Evolutionary conservation across 2,329 filamentous ascomycete genomes (phyloP).

Genomic region (Cytospora piceae): DNA sequence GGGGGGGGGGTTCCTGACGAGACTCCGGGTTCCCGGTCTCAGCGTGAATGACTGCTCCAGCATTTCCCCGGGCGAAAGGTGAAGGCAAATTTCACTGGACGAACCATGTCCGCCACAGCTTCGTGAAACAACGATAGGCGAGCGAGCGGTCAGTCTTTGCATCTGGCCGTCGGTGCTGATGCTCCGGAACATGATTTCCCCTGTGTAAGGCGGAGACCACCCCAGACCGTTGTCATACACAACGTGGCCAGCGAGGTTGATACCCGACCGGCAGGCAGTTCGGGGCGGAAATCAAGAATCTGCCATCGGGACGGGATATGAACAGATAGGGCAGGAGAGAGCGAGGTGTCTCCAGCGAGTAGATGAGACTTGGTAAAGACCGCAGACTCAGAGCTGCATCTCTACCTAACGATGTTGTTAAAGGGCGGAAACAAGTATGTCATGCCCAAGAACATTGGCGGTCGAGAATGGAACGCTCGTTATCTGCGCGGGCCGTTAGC

Average conservation of each 20-base stretch:
- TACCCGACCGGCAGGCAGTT: constrained; percentile 8
- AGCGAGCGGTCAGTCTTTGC: constrained; percentile 13
- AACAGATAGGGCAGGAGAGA: constrained; percentile 13
- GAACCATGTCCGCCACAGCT: constrained; percentile 15
- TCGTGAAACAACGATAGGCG: constrained; percentile 17
- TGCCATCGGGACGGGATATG: constrained; percentile 3
- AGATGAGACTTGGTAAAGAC: constrained; percentile 21
- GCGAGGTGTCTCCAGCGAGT: constrained; percentile 3
- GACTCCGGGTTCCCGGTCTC: constrained; percentile 5
- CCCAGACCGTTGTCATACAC: constrained; percentile 13
- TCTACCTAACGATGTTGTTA: constrained; percentile 12
- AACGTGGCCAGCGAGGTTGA: constrained; percentile 1
- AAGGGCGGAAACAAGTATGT: background rate
- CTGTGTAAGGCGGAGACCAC: constrained; percentile 15
- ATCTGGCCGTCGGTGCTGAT: constrained; percentile 11
- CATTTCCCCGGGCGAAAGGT: constrained; percentile 11
- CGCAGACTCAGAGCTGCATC: constrained; percentile 21
- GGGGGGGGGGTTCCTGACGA: constrained; percentile 16
- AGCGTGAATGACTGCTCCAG: constrained; percentile 8
- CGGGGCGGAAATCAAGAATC: background rate
- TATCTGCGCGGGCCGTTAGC: constrained; percentile 9
- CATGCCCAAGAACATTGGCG: background rate
- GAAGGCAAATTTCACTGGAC: constrained; percentile 9
- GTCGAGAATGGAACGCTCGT: background rate
- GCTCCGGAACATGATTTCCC: background rate